Evolutionary conservation across 495 filamentous ascomycete genomes (phyloP).

Genomic region (Penicillium flavigenum): DNA sequence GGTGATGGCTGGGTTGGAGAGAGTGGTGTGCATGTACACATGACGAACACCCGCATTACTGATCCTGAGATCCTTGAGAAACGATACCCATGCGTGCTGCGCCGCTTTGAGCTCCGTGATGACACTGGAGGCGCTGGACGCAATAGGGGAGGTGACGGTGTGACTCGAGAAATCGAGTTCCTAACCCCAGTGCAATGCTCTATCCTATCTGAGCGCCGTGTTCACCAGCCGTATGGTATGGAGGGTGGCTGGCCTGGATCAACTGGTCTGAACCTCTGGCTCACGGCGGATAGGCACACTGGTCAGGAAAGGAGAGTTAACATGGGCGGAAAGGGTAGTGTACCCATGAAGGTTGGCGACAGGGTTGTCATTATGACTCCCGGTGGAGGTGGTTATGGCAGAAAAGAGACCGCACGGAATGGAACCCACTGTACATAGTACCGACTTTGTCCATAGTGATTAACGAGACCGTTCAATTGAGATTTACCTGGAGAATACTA

Average conservation of each 20-base stretch:
- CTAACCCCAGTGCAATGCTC: slow-evolving; percentile 87
- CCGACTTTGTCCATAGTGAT: too few species aligned
- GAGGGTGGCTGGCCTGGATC: slow-evolving; percentile 77
- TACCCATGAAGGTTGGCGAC: slow-evolving; percentile 79
- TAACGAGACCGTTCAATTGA: too few species aligned
- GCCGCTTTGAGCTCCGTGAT: slow-evolving; percentile 74
- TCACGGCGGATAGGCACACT: slow-evolving; percentile 56
- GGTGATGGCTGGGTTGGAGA: slow-evolving; percentile 74
- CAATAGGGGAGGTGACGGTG: slow-evolving; percentile 83
- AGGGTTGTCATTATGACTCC: slow-evolving; percentile 71
- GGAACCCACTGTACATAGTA: too few species aligned
- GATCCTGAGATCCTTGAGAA: slow-evolving; percentile 93
- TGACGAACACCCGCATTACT: slow-evolving; percentile 99
- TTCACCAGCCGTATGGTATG: slow-evolving; percentile 85
- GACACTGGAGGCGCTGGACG: slow-evolving; percentile 68
- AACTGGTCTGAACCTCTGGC: slow-evolving; percentile 84
- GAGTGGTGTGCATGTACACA: slow-evolving; percentile 88
- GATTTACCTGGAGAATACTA: too few species aligned
- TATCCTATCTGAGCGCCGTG: slow-evolving; percentile 85
- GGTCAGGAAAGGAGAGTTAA: slow-evolving; percentile 71
- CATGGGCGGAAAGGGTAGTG: slow-evolving; percentile 90
- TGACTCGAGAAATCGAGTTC: slow-evolving; percentile 94
- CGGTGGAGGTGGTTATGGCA: slow-evolving; percentile 49
- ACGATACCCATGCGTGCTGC: slow-evolving; percentile 82
- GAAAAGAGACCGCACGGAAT: too few species aligned